Conservation (phyloP, 1,284 basidiomycete genomes). For the Ceratobasidium sp. region DNA sequence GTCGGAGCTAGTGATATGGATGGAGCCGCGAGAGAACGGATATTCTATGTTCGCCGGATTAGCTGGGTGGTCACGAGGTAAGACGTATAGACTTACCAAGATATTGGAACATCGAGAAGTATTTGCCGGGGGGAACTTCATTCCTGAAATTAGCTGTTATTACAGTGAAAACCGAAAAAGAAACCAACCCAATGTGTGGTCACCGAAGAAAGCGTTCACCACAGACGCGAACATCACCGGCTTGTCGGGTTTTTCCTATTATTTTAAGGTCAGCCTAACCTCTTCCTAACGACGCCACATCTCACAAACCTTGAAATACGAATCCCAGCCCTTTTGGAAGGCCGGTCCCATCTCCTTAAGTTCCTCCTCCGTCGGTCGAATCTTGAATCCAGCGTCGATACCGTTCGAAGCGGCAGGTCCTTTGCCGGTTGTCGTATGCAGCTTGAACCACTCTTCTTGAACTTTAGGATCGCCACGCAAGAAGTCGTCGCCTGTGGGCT, state of each 20-base stretch:
- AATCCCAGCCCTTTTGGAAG: conserved; percentile 75
- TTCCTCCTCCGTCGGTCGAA: conserved; percentile 75
- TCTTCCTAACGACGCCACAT: neutral
- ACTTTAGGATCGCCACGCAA: conserved; percentile 71
- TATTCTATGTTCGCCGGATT: conserved; percentile 16
- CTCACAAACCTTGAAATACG: conserved; percentile 67
- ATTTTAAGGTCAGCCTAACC: neutral
- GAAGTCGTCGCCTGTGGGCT: conserved; percentile 74
- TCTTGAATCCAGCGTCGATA: conserved; percentile 82
- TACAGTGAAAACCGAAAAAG: conserved; percentile 50
- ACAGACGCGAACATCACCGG: conserved; percentile 65
- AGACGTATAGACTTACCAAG: conserved; percentile 59
- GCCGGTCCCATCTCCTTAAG: conserved; percentile 82
- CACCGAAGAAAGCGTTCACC: conserved; percentile 41
- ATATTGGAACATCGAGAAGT: conserved; percentile 82
- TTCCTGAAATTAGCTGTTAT: conserved; percentile 64
- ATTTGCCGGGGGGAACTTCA: conserved; percentile 65
- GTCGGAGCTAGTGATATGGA: conserved; percentile 71
- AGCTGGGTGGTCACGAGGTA: neutral
- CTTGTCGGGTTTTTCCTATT: conserved; percentile 77
- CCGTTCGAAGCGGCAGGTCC: conserved; percentile 76
- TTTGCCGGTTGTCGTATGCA: conserved; percentile 68
- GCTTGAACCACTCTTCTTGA: conserved; percentile 48
- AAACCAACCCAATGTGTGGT: conserved; percentile 55
- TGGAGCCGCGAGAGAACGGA: conserved; percentile 52